Evolutionary conservation across 352 stramenopile genomes (phyloP).

Genomic region (Peronospora farinosa): DNA sequence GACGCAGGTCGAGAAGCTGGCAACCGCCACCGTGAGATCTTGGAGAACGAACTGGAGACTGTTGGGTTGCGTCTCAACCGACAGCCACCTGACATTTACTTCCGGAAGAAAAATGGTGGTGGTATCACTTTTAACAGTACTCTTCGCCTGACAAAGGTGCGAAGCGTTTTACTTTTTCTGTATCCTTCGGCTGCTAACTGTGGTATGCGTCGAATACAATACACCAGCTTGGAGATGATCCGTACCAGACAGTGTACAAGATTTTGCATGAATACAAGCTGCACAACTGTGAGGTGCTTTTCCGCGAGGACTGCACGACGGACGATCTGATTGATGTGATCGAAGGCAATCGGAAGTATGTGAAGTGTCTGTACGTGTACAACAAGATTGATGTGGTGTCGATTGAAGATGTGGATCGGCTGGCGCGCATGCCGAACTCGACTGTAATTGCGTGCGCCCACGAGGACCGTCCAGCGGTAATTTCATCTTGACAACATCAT

Average conservation of each 20-base stretch:
- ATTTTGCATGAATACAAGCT: constrained; percentile 96
- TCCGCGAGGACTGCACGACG: constrained; percentile 94
- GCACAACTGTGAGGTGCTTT: constrained; percentile 95
- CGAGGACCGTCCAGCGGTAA: constrained; percentile 60
- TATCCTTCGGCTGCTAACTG: constrained; percentile 4
- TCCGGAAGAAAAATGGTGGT: constrained; percentile 91
- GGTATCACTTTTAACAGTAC: constrained; percentile 96
- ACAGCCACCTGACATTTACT: constrained; percentile 94
- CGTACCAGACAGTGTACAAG: constrained; percentile 86
- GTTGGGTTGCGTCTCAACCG: constrained; percentile 97
- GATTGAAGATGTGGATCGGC: constrained; percentile 97
- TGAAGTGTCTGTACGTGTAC: constrained; percentile 99
- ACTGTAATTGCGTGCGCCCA: constrained; percentile 93
- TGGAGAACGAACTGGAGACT: constrained; percentile 97
- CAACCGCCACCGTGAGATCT: constrained; percentile 93
- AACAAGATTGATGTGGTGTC: constrained; percentile 99
- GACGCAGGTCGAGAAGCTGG: constrained; percentile 97
- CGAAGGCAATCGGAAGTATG: constrained; percentile 98
- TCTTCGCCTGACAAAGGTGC: constrained; percentile 91
- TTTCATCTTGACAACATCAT: not conserved
- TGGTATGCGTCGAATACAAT: constrained; percentile 1
- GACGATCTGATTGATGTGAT: constrained; percentile 99
- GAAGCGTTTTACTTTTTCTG: constrained; percentile 12
- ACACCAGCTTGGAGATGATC: constrained; percentile 71
- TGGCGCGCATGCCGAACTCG: constrained; percentile 93